Evolutionary conservation across 805 yeast genomes (phyloP).

Genomic region (Debaryomyces prosopidis): DNA sequence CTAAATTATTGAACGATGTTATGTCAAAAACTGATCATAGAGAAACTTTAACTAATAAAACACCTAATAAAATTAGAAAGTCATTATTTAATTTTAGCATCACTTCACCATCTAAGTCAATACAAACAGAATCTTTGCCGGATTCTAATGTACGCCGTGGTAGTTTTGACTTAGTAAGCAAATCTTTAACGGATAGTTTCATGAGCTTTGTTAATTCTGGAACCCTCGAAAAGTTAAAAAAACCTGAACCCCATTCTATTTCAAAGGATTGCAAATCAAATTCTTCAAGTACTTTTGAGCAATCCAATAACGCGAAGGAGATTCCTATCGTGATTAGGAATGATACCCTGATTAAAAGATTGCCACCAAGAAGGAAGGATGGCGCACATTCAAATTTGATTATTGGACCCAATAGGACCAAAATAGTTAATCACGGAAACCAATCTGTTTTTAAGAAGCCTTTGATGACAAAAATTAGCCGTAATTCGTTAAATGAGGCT

Average conservation of each 20-base stretch:
- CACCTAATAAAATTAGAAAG: conserved; percentile 1
- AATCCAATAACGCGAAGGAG: conserved; percentile 2
- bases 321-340: conserved; percentile 25
- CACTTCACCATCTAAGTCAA: conserved; percentile 13
- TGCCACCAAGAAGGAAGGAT: conserved; percentile 28
- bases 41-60: conserved; percentile 1
- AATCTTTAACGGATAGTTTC: conserved; percentile 32
- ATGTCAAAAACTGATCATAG: conserved; percentile 10
- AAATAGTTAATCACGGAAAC: conserved; percentile 44
- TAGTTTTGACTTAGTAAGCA: conserved; percentile 22
- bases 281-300: not conserved
- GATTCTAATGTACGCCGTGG: conserved; percentile 10
- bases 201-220: conserved; percentile 18
- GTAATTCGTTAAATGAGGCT: conserved; percentile 50
- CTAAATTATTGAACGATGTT: conserved; percentile 17
- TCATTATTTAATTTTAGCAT: conserved; percentile 17
- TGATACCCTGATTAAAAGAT: conserved; percentile 30
- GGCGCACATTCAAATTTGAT: conserved; percentile 44
- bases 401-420: conserved; percentile 43
- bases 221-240: not conserved
- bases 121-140: not conserved
- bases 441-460: conserved; percentile 37
- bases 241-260: not conserved
- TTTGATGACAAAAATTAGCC: conserved; percentile 42
- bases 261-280: not conserved